A percentile compares a stretch with the other conserved stretches of the same genome.
Evolutionary conservation across 176 grass and related monocot species (phyloP).

Genomic region (Ampelocalamus luodianensis): DNA sequence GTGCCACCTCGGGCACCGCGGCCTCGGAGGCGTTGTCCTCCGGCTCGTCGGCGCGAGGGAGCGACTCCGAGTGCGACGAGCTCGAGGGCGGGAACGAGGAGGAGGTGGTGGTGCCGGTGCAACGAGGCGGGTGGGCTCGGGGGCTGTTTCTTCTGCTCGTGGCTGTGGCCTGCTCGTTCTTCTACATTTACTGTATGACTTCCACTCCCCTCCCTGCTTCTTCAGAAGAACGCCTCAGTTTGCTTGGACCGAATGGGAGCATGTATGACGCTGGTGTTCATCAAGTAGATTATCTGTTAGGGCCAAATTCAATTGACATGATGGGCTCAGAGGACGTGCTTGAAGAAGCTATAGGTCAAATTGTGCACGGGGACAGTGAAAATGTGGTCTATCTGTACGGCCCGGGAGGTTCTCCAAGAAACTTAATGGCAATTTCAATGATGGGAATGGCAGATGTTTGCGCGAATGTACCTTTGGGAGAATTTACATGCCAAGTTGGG

Average conservation of each 20-base stretch:
- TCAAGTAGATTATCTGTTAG: not conserved
- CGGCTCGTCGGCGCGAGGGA: not conserved
- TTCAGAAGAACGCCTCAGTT: conserved; percentile 7
- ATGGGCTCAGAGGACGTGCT: conserved; percentile 37
- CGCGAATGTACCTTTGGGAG: conserved; percentile 23
- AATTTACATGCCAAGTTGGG: conserved; percentile 34
- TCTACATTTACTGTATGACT: conserved; percentile 30
- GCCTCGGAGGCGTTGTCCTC: conserved; percentile 12
- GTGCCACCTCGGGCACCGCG: conserved; percentile 23
- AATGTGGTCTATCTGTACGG: not conserved
- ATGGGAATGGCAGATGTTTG: conserved; percentile 36
- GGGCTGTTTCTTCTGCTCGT: conserved; percentile 32
- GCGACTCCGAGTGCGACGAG: conserved; percentile 19
- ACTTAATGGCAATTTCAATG: conserved; percentile 28
- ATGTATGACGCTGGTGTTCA: not conserved
- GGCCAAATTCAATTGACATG: conserved; percentile 11
- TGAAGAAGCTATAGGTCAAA: not conserved
- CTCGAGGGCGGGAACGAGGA: not conserved
- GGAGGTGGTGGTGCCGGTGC: not conserved
- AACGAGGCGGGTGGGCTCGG: conserved; percentile 15
- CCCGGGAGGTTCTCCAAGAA: not conserved
- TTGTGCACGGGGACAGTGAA: not conserved
- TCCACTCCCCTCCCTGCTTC: not conserved
- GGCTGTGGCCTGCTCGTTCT: conserved; percentile 25
- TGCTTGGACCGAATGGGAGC: not conserved